Conservation (phyloP, 306 rosid genomes). For the Abrus pulchellus region DNA sequence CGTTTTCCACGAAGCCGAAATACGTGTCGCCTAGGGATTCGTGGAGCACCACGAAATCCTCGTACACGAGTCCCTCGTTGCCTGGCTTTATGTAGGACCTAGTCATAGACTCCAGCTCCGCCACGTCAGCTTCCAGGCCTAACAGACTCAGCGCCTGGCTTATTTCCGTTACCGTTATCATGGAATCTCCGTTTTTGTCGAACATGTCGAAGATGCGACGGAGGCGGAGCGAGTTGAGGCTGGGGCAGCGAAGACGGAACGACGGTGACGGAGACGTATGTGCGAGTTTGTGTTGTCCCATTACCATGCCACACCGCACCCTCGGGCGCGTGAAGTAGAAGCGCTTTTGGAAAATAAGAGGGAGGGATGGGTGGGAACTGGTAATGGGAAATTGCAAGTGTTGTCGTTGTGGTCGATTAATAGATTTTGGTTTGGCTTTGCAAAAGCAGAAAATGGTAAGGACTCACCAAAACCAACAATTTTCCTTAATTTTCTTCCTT, state of each 20-base stretch:
- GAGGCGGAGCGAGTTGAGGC: conserved; percentile 73
- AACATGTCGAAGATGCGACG: conserved; percentile 79
- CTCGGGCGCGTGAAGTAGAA: no score
- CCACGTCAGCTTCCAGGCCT: conserved; percentile 65
- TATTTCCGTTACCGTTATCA: conserved; percentile 67
- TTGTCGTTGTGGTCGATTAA: no score
- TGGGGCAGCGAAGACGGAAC: conserved; percentile 69
- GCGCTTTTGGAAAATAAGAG: no score
- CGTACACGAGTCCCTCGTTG: conserved; percentile 64
- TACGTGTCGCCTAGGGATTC: conserved; percentile 67
- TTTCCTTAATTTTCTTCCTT: conserved; percentile 28
- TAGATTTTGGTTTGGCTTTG: not conserved
- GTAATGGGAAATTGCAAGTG: not conserved
- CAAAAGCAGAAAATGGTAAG: not conserved
- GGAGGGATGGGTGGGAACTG: not conserved
- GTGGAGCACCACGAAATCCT: conserved; percentile 69
- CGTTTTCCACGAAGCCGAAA: conserved; percentile 42
- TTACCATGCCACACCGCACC: not conserved
- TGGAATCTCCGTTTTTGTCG: conserved; percentile 74
- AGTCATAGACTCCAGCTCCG: conserved; percentile 60
- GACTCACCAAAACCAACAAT: not conserved
- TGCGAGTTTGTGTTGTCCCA: conserved; percentile 27
- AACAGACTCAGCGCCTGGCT: conserved; percentile 61
- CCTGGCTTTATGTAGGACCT: conserved; percentile 59
- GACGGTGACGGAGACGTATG: conserved; percentile 40